phyloP scores from a whole-genome alignment of 768 basidiomycete genomes.

The Boletus sensibilis region DNA sequence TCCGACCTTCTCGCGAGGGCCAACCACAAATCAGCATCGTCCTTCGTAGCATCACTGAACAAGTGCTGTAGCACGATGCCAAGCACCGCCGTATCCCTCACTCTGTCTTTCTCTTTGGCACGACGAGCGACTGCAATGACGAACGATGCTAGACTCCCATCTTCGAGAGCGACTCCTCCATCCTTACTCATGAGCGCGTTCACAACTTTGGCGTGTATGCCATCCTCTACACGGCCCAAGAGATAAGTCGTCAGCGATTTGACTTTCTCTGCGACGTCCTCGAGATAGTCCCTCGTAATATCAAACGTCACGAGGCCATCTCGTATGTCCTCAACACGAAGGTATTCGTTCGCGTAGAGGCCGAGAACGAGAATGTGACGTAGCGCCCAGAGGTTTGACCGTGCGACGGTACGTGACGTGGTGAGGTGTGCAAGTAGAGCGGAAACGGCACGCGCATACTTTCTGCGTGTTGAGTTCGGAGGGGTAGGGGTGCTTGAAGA shows the following conservation, averaged over 20 bases:
- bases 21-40: slow-evolving; percentile 80
- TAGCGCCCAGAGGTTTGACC: slow-evolving; percentile 61
- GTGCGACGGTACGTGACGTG: slow-evolving; percentile 60
- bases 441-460: slow-evolving; percentile 61
- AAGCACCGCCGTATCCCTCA: slow-evolving; percentile 60
- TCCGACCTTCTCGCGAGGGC: slow-evolving; percentile 63
- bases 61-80: slow-evolving; percentile 57
- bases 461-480: slow-evolving; percentile 11
- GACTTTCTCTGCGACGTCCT: slow-evolving; percentile 42
- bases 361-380: slow-evolving; percentile 65
- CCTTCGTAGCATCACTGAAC: slow-evolving; percentile 54
- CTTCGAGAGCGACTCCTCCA: slow-evolving; percentile 14
- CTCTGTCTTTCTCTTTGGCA: slow-evolving; percentile 40
- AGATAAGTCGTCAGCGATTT: slow-evolving; percentile 64
- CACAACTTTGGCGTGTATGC: slow-evolving; percentile 49
- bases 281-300: slow-evolving; percentile 27
- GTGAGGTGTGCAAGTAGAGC: slow-evolving; percentile 56
- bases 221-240: slow-evolving; percentile 45
- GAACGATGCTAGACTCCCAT: slow-evolving; percentile 30
- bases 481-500: slow-evolving; percentile 22
- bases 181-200: slow-evolving; percentile 34
- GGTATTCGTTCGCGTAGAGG: slow-evolving; percentile 60
- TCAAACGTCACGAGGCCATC: slow-evolving; percentile 47
- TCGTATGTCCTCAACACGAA: slow-evolving; percentile 47
- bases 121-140: slow-evolving; percentile 33